Evolutionary conservation across 345 rosid genomes (phyloP), one percentile per base, ranked within the genome.

Genomic region (Alliaria petiolata): DNA sequence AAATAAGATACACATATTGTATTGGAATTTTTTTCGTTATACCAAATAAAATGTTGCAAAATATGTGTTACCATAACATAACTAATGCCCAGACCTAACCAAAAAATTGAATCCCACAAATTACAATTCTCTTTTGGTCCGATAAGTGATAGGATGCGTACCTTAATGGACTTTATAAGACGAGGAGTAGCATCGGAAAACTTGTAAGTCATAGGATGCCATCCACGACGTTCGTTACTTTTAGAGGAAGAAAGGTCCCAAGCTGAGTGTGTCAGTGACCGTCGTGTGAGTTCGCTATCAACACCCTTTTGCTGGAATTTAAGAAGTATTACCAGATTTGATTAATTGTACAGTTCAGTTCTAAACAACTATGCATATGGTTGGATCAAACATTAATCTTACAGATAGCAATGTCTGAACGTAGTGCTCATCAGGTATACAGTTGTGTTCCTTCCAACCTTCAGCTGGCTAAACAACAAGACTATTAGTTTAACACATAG

Each of bases 341-440:
- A 58, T 42, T 13, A 49, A 8, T 2, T 9, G 43, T 46, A 65
- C 53, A 17, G 6, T 7, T 43, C 28, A 20, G 4, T 59, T 59
- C 28, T 15, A 14, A 47, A 11, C 3, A 26, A 22, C 17, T 19
- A 28, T 45, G 40, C 34, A 38, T 31, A 45, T n/a, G 58, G 39
- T 39, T 70, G 17, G 71, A 64, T 76, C 35, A 40, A 50, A 65
- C 28, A 8, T 50, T 26, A 6, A 78, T 71, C 96, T 85, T 88
- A 92, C 98, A 62, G 97, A 87, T 62, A 93, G 74, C 74, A 90
- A 78, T 54, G 98, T 93, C 85, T 87, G 98, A 60, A 93, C 98
- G 52, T 90, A 90, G 80, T 93, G 98, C 79, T 92, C 98, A 85
- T 90, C 98, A 7, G 98, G 97, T 79, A 92, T 92, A 65, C 98